phyloP scores from a whole-genome alignment of 1,284 basidiomycete genomes.

The Rhodotorula mucilaginosa region DNA sequence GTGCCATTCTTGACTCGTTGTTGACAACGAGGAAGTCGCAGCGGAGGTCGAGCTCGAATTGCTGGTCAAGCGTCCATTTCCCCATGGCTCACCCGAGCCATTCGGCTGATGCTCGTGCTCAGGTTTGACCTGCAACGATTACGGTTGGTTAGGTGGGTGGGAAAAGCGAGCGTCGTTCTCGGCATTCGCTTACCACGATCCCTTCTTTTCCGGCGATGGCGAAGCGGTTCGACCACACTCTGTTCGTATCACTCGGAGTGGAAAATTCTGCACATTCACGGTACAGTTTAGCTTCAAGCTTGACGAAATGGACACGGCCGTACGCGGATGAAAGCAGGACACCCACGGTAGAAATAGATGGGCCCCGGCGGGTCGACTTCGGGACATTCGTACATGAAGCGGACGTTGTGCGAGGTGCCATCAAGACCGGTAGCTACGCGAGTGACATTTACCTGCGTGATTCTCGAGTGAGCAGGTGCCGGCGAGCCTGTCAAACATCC shows the following conservation, averaged over 20 bases:
- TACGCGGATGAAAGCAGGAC: conserved; percentile 45
- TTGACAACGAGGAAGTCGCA: neutral
- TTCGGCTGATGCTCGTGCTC: conserved; percentile 58
- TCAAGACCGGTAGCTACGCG: conserved; percentile 46
- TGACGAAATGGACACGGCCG: no score
- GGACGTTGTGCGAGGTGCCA: conserved; percentile 56
- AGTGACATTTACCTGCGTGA: conserved; percentile 11
- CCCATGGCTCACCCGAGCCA: conserved; percentile 64
- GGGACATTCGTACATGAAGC: conserved; percentile 68
- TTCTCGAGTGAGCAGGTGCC: no score
- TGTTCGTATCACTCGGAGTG: conserved; percentile 44
- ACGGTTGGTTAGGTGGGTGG: no score
- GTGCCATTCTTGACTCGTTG: neutral
- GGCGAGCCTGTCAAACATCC: no score
- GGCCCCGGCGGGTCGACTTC: conserved; percentile 66
- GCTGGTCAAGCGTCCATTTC: conserved; percentile 46
- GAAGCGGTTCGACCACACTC: conserved; percentile 77
- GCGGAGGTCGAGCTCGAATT: neutral
- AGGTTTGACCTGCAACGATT: neutral
- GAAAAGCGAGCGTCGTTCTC: rapidly evolving
- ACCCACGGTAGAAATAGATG: conserved; percentile 77
- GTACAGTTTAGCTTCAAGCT: neutral
- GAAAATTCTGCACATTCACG: conserved; percentile 8
- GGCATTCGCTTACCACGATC: conserved; percentile 49
- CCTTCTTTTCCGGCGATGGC: conserved; percentile 63